Percentiles rank a stretch among this genome's conserved stretches.
Evolutionary conservation across 768 basidiomycete genomes (phyloP).

Genomic region (Calvatia gigantea): DNA sequence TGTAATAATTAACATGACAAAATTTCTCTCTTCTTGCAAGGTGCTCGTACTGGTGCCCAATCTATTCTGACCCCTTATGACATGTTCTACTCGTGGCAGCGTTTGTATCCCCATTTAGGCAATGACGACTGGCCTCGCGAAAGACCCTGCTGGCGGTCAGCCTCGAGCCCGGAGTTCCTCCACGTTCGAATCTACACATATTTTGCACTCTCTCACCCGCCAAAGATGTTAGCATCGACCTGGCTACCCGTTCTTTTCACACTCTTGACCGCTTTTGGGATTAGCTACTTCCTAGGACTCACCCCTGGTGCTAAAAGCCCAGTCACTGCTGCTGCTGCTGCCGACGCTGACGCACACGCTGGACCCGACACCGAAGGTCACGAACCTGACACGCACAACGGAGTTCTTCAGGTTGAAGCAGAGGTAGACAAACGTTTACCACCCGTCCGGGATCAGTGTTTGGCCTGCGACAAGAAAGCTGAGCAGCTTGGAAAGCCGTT

Average conservation of each 20-base stretch:
- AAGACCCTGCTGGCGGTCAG: too few species aligned
- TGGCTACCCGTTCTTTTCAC: conserved; percentile 6
- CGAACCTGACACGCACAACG: not conserved
- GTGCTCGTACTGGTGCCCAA: too few species aligned
- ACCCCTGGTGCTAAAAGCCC: not conserved
- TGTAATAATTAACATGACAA: not conserved
- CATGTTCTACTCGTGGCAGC: too few species aligned
- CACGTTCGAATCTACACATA: too few species aligned
- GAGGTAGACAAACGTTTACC: not conserved
- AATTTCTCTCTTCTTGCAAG: not conserved
- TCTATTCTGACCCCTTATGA: too few species aligned
- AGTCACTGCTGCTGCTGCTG: not conserved
- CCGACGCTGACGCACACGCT: not conserved
- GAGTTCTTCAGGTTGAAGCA: not conserved
- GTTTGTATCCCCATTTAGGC: too few species aligned
- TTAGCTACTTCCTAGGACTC: not conserved
- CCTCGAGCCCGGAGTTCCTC: too few species aligned
- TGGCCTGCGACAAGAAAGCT: not conserved
- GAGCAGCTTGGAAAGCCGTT: conserved; percentile 1
- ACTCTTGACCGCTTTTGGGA: not conserved
- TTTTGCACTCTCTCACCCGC: not conserved
- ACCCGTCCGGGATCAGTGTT: not conserved
- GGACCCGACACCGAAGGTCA: not conserved
- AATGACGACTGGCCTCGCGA: too few species aligned
- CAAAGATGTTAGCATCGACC: not conserved